Base-by-base conservation (phyloP, 371 early-diverging fungal species). In the Funneliformis caledonium region DNA sequence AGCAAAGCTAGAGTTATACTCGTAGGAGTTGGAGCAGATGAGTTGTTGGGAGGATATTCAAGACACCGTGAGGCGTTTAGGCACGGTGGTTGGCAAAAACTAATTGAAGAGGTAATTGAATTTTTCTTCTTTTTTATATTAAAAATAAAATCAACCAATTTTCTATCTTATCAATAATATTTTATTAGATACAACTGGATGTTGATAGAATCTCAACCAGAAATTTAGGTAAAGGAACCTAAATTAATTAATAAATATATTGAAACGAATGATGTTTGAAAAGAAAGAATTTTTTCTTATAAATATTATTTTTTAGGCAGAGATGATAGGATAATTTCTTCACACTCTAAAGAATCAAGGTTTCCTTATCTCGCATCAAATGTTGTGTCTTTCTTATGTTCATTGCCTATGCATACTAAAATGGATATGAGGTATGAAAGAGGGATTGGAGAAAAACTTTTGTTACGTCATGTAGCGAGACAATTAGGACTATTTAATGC, bases 1-100 rank as follows among this genome's bases (percentile, higher is more conserved):
- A 92, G 93, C 61, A 87, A 84, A 43, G 93, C 97, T 4, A 88
- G 91, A 42, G 96, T 97, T 1, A 81, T 98, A 45, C 85, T 98
- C 2, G 93, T 94, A 74, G 98, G 98, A 0, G 86, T 98, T n/a
- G 98, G 98, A 37, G 98, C 98, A 0, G 98, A 98, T 82, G 98
- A 98, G 82, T 96, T 95, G 85, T 83, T 97, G 10, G 98, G 94
- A 8, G 98, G 98, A 19, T 98, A 98, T 85, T 92, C 95, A 16
- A 90, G 97, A 9, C 97, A 98, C 82, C 90, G 94, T 42, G 92
- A 89, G 60, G 90, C 93, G 60, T 97, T 89, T 83, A 85, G 91
- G 19, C 85, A 87, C 56, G 86, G 88, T 26, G 87, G 92, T 0
- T 95, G 93, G 93, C 82, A 83, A 52, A 90, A 87, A 26, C 85